These are phyloP conservation scores for Potentilla sterilis DNA, from an alignment of 306 rosid species.

Conservation along the genomic window DNA sequence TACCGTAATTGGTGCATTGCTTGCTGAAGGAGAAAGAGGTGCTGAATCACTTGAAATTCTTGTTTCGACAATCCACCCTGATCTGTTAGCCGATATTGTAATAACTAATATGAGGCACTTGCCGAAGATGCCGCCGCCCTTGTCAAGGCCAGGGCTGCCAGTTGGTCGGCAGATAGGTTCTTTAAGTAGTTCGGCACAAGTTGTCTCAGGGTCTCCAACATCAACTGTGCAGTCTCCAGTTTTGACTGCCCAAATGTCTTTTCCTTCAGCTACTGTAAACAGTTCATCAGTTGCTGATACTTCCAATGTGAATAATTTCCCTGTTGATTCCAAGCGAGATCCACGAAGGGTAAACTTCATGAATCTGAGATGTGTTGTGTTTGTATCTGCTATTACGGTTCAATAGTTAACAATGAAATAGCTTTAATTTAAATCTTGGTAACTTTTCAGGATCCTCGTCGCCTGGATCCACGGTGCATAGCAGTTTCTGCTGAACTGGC, in stretches of 20 bases:
- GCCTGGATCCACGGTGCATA: slow-evolving; percentile 86
- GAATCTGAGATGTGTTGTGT: slow-evolving; percentile 15
- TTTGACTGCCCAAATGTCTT: slow-evolving; percentile 45
- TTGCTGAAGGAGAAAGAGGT: slow-evolving; percentile 99
- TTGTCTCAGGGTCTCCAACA: slow-evolving; percentile 43
- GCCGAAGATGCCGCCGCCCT: slow-evolving; percentile 73
- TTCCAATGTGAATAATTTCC: slow-evolving; percentile 46
- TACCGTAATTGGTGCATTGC: slow-evolving; percentile 92
- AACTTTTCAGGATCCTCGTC: slow-evolving; percentile 92
- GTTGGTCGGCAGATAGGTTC: slow-evolving; percentile 44
- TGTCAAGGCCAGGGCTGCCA: slow-evolving; percentile 60
- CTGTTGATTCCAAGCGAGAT: slow-evolving; percentile 83
- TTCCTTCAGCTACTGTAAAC: slow-evolving; percentile 43
- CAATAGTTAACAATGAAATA: not conserved
- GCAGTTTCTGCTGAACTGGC: slow-evolving; percentile 43
- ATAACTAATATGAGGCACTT: slow-evolving; percentile 91
- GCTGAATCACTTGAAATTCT: slow-evolving; percentile 94
- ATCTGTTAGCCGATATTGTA: slow-evolving; percentile 95
- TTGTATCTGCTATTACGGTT: not conserved
- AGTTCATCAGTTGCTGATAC: slow-evolving; percentile 52
- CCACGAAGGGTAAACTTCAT: slow-evolving; percentile 76
- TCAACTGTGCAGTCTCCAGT: slow-evolving; percentile 59
- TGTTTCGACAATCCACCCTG: slow-evolving; percentile 89
- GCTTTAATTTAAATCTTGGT: slow-evolving; percentile 22
- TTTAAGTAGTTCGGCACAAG: slow-evolving; percentile 50